phyloP scores from a whole-genome alignment of 139 green algal species.

The Marvania coccoides region DNA sequence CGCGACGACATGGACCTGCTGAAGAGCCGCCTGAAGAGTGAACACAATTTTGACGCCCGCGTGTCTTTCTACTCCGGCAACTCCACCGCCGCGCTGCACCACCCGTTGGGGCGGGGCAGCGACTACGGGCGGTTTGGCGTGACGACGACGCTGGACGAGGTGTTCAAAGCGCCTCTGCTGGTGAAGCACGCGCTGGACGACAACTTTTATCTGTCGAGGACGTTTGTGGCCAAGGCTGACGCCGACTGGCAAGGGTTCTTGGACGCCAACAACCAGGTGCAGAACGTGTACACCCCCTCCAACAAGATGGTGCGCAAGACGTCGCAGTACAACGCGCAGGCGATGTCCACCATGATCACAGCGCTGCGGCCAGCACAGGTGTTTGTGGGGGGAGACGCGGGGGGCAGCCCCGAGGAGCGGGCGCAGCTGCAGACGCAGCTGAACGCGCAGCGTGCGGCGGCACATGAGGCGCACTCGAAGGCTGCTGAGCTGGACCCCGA shows the following conservation, averaged over 20 bases:
- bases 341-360: slow-evolving; percentile 8
- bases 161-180: slow-evolving; percentile 59
- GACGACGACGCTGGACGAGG: slow-evolving; percentile 59
- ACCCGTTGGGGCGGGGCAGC: slow-evolving; percentile 15
- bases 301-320: not conserved
- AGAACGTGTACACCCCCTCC: not conserved
- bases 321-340: slow-evolving; percentile 30
- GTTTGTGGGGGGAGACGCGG: not conserved
- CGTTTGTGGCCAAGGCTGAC: slow-evolving; percentile 22
- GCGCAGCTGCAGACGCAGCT: not conserved
- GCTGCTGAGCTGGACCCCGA: no score
- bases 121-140: slow-evolving; percentile 46
- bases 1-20: slow-evolving; percentile 45
- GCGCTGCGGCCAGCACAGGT: slow-evolving; percentile 2
- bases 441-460: no score
- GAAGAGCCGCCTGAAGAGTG: not conserved
- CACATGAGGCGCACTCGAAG: no score
- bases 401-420: not conserved
- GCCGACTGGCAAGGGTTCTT: not conserved
- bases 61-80: slow-evolving; percentile 23
- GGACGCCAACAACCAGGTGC: not conserved
- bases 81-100: slow-evolving; percentile 9
- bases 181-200: slow-evolving; percentile 59
- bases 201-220: slow-evolving; percentile 24
- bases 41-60: slow-evolving; percentile 1